These are phyloP conservation scores for Barnettozyma vustinii DNA, from an alignment of 805 yeast species.

Conservation along the genomic window DNA sequence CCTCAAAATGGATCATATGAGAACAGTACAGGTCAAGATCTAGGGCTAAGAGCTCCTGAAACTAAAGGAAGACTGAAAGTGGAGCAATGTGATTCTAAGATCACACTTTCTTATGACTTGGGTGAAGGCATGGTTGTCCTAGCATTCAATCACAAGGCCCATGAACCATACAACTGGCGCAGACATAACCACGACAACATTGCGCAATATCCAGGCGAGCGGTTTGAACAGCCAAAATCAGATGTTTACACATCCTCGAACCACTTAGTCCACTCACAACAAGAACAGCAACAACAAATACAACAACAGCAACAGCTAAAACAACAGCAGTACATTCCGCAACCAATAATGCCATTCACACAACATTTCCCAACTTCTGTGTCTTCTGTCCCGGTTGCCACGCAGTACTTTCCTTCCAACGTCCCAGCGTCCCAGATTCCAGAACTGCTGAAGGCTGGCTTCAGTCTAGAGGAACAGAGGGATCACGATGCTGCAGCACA, in stretches of 20 bases:
- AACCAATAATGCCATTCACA: background rate
- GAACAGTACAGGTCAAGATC: constrained; percentile 18
- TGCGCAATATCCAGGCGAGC: background rate
- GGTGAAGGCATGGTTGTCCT: constrained; percentile 33
- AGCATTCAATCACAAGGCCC: constrained; percentile 36
- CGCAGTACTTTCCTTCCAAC: background rate
- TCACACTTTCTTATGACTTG: constrained; percentile 34
- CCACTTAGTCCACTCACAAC: constrained; percentile 2
- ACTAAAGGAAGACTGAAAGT: constrained; percentile 26
- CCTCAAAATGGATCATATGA: constrained; percentile 2
- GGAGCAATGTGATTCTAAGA: constrained; percentile 36
- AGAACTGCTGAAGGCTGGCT: background rate
- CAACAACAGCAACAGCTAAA: constrained; percentile 8
- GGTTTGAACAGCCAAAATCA: background rate
- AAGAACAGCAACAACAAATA: no score
- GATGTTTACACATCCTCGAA: background rate
- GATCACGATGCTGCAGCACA: constrained; percentile 8
- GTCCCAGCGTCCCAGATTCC: background rate
- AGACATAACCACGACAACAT: background rate
- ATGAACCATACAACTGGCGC: constrained; percentile 32
- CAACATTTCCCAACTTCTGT: constrained; percentile 2
- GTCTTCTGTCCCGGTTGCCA: background rate
- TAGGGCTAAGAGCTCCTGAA: background rate
- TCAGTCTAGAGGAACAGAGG: constrained; percentile 1
- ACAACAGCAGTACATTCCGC: constrained; percentile 1